These are phyloP conservation scores for Stephania japonica DNA, from an alignment of 164 flowering plant species.

Conservation along the genomic window DNA sequence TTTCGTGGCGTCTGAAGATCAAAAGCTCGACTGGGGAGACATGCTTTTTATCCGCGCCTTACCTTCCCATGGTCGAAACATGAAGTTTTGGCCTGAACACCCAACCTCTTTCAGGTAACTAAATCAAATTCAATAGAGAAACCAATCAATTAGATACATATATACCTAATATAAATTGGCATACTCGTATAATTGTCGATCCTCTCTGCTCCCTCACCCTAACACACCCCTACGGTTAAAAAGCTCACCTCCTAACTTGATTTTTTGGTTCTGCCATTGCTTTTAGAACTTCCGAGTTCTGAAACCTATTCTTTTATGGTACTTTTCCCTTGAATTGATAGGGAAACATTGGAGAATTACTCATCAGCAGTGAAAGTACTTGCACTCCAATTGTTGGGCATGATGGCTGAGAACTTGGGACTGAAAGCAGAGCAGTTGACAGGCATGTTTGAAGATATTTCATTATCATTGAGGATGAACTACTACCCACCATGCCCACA, in stretches of 20 bases:
- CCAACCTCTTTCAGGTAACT: neutral
- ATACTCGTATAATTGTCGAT: neutral
- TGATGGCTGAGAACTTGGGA: constrained; percentile 8
- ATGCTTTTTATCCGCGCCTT: constrained; percentile 1
- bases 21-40: constrained; percentile 16
- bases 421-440: neutral
- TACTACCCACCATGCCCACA: constrained; percentile 1
- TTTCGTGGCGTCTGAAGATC: constrained; percentile 6
- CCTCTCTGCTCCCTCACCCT: no score
- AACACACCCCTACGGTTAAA: no score
- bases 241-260: no score
- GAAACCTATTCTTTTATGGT: neutral
- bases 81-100: neutral
- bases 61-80: neutral
- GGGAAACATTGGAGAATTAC: neutral
- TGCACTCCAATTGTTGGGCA: neutral
- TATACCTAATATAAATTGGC: no score
- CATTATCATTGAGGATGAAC: neutral
- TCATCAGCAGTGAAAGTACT: neutral
- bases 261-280: no score
- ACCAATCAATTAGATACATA: no score
- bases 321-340: neutral
- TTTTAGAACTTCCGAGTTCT: no score
- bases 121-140: neutral
- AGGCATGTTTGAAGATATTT: neutral